phyloP scores from a whole-genome alignment of 768 basidiomycete species.

The Suillus paluster region DNA sequence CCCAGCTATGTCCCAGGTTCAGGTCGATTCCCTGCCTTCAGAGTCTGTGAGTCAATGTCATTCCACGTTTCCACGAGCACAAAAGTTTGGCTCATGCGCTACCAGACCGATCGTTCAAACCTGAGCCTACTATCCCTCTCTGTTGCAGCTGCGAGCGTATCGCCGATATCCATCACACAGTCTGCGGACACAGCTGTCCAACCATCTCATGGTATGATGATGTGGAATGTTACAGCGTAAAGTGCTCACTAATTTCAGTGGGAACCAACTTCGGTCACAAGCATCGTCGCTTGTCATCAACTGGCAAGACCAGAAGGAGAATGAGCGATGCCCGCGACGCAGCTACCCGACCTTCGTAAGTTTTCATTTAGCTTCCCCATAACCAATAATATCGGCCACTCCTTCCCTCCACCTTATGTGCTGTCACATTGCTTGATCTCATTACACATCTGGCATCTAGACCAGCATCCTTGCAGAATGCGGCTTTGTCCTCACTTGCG shows the following conservation, averaged over 20 bases:
- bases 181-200: slow-evolving; percentile 13
- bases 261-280: slow-evolving; percentile 45
- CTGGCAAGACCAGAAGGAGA: slow-evolving; percentile 70
- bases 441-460: slow-evolving; percentile 23
- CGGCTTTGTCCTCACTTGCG: slow-evolving; percentile 44
- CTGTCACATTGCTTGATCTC: neutral
- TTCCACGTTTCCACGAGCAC: neutral
- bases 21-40: slow-evolving; percentile 14
- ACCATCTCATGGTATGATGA: slow-evolving; percentile 20
- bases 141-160: slow-evolving; percentile 56
- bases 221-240: slow-evolving; percentile 26
- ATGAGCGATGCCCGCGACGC: slow-evolving; percentile 83
- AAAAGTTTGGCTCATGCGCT: neutral
- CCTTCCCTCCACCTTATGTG: neutral
- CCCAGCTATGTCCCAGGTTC: slow-evolving; percentile 15
- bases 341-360: slow-evolving; percentile 73
- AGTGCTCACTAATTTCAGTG: slow-evolving; percentile 12
- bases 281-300: slow-evolving; percentile 73
- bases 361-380: slow-evolving; percentile 30
- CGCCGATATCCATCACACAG: slow-evolving; percentile 46
- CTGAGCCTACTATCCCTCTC: slow-evolving; percentile 71
- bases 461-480: slow-evolving; percentile 39
- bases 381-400: slow-evolving; percentile 13
- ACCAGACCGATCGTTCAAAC: slow-evolving; percentile 16
- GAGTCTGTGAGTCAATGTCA: slow-evolving; percentile 12